A percentile compares a stretch with the other conserved stretches of the same genome.
phyloP scores from a whole-genome alignment of 2,329 filamentous ascomycete genomes.

The Neocatenulostroma microsporum region DNA sequence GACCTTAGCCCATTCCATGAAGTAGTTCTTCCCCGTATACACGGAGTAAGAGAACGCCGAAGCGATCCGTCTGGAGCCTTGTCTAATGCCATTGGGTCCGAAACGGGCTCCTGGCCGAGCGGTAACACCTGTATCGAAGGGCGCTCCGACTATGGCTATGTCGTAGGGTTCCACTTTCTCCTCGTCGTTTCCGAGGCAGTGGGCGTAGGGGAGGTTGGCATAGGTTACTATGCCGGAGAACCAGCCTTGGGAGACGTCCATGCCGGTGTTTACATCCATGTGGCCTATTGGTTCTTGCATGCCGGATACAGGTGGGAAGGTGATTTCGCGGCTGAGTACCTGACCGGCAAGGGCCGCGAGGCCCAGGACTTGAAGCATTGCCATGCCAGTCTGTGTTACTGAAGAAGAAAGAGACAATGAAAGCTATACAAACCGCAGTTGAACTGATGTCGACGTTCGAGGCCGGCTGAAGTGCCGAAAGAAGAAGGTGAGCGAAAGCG shows the following conservation, averaged over 20 bases:
- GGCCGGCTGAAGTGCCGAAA: too few relatives aligned
- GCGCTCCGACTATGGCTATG: slow-evolving; percentile 43
- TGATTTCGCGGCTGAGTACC: slow-evolving; percentile 33
- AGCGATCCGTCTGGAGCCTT: slow-evolving; percentile 43
- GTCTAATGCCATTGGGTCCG: slow-evolving; percentile 46
- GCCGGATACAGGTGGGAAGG: slow-evolving; percentile 35
- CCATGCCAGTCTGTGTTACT: too few relatives aligned
- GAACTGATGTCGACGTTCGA: too few relatives aligned
- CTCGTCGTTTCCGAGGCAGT: slow-evolving; percentile 32
- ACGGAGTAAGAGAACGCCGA: slow-evolving; percentile 38
- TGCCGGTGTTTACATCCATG: slow-evolving; percentile 7
- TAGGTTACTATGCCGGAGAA: slow-evolving; percentile 41
- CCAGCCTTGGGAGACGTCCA: slow-evolving; percentile 18
- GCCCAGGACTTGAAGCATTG: too few relatives aligned
- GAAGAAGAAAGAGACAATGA: too few relatives aligned
- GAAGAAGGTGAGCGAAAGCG: too few relatives aligned
- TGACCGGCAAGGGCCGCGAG: slow-evolving; percentile 9
- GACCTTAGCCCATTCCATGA: slow-evolving; percentile 42
- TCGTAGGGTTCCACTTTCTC: slow-evolving; percentile 39
- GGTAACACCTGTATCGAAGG: slow-evolving; percentile 46
- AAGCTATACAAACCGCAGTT: too few relatives aligned
- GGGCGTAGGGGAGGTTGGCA: slow-evolving; percentile 43
- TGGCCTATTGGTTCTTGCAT: slow-evolving; percentile 28
- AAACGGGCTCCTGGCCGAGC: slow-evolving; percentile 47
- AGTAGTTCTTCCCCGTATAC: slow-evolving; percentile 39